Conservation (phyloP, 345 rosid genomes). For the Pugionium cornutum region DNA sequence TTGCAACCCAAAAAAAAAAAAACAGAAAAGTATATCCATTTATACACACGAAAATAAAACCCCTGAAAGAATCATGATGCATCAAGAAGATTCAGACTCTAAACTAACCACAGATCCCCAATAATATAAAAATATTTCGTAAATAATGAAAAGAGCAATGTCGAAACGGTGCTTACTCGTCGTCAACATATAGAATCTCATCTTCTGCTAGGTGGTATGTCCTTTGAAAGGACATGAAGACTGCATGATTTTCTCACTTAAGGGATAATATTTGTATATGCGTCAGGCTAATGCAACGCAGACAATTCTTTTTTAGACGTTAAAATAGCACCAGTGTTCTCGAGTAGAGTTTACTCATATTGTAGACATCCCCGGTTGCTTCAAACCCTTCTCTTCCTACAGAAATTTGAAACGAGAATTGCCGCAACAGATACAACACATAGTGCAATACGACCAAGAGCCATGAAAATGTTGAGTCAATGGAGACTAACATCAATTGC, state of each 20-base stretch:
- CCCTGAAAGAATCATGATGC: conserved; percentile 30
- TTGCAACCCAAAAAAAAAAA: not conserved
- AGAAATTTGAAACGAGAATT: not conserved
- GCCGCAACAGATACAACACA: conserved; percentile 5
- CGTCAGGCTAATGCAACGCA: conserved; percentile 23
- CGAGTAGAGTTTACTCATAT: conserved; percentile 23
- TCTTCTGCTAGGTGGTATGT: conserved; percentile 9
- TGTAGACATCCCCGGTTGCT: conserved; percentile 26
- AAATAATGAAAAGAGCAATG: conserved; percentile 1
- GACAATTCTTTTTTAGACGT: not conserved
- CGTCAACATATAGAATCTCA: conserved; percentile 20
- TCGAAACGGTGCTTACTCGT: conserved; percentile 35
- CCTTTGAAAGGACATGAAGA: not conserved
- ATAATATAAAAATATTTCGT: conserved; percentile 7
- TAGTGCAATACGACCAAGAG: conserved; percentile 1
- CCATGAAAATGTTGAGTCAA: conserved; percentile 8
- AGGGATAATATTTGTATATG: not conserved
- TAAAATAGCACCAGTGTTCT: not conserved
- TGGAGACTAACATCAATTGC: conserved; percentile 55
- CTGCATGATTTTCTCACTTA: conserved; percentile 2
- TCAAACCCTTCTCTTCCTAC: conserved; percentile 42
- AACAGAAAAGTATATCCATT: conserved; percentile 21
- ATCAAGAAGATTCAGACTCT: conserved; percentile 28
- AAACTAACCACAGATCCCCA: conserved; percentile 6
- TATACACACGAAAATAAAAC: conserved; percentile 12